A percentile compares a stretch with the other conserved stretches of the same genome.
These are phyloP conservation scores for Hygrocybe punicea DNA, from an alignment of 768 basidiomycete species.

Conservation along the genomic window DNA sequence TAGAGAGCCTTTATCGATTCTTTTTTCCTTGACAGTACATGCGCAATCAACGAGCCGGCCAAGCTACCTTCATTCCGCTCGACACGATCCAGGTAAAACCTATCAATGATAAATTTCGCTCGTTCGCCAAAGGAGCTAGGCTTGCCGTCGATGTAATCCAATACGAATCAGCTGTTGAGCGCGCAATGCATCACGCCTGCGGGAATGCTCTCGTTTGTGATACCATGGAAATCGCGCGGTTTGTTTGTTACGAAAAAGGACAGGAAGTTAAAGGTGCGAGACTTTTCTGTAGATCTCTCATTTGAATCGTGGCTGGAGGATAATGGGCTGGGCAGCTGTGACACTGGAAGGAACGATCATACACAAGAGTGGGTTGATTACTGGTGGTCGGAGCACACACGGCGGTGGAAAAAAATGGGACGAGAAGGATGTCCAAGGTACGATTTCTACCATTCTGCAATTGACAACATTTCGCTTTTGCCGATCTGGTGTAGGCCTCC, in stretches of 20 bases:
- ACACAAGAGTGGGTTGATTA: slow-evolving; percentile 96
- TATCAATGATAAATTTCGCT: slow-evolving; percentile 90
- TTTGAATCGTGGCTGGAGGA: neutral
- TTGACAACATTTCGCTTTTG: neutral
- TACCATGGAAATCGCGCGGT: slow-evolving; percentile 86
- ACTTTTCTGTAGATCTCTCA: neutral
- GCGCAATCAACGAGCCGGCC: slow-evolving; percentile 90
- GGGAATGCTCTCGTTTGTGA: slow-evolving; percentile 95
- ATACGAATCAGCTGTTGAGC: slow-evolving; percentile 78
- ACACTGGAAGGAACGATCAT: slow-evolving; percentile 96
- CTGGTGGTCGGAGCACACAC: slow-evolving; percentile 84
- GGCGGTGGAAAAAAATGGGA: slow-evolving; percentile 86
- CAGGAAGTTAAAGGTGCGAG: slow-evolving; percentile 94
- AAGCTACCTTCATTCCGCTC: slow-evolving; percentile 97
- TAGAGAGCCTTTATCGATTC: neutral
- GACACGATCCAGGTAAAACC: slow-evolving; percentile 95
- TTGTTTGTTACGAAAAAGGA: slow-evolving; percentile 89
- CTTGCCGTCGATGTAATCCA: slow-evolving; percentile 85
- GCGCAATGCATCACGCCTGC: slow-evolving; percentile 95
- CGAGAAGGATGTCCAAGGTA: slow-evolving; percentile 89
- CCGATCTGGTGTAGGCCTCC: slow-evolving; percentile 33
- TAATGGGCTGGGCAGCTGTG: slow-evolving; percentile 57
- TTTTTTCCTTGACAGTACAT: slow-evolving; percentile 59
- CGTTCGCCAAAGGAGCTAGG: slow-evolving; percentile 82
- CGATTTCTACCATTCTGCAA: neutral